Base-by-base conservation (phyloP, 2,329 filamentous ascomycete genomes). In the Ophiobolus disseminans region DNA sequence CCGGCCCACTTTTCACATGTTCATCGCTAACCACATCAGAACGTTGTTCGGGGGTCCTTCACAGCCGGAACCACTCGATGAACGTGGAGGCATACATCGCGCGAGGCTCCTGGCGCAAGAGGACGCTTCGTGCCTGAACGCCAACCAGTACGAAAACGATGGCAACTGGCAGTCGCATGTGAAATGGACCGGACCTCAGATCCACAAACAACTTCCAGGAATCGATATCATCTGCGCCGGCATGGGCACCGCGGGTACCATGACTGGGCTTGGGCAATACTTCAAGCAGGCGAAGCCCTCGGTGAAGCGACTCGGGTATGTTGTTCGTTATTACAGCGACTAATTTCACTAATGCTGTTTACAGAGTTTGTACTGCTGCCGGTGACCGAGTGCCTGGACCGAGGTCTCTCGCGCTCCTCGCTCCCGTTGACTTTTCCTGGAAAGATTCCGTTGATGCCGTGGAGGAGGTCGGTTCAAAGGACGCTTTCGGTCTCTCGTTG, bases 361-460 rank as follows among this genome's bases (percentile, higher is more conserved):
- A 59, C 20, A 78, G 82, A 8, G 82, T 86, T 0, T 85, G 81
- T 54, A 86, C 80, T 1, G 80, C 79, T 2, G 63, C 78, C 0
- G 83, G 82, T 0, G 82, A 86, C 54, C 76, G 80, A 11, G 81
- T 84, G 3, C 83, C 83, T 0, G 84, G 84, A 0, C 84, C 83
- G 2, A 74, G 84, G n/a, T 64, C 55, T 78, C 80, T 10, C 76
- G 76, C 58, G 72, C 79, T 4, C 70, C 82, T 13, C 70, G 83
- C 45, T 72, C 72, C 11, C 75, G 80, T 0, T 74, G 82, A 80
- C 35, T 86, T 86, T 28, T 83, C 84, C 0, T 86, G 84, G 84
- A 78, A 75, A 50, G 66, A 74, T 6, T 75, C 81, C 0, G 75
- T 86, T 2, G 83, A 86, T 57, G 65, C 71, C 1, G 78, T 85